Evolutionary conservation across 2,329 filamentous ascomycete species (phyloP).

Genomic region (Penicillium sp.): DNA sequence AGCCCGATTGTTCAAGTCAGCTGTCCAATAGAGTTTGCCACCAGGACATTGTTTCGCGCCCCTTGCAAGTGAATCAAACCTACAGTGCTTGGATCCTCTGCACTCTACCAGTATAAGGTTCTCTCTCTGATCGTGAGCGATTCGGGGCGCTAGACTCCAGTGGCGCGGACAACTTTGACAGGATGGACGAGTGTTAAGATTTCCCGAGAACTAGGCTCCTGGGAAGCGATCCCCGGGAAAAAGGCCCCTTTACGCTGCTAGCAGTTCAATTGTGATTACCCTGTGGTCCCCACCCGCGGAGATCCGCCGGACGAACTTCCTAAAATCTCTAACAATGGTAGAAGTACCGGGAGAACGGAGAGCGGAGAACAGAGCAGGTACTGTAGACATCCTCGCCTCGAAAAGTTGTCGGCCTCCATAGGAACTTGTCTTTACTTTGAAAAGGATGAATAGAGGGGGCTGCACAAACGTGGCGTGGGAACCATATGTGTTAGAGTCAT

Average conservation of each 20-base stretch:
- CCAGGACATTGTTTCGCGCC: conserved; percentile 4
- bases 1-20: conserved; percentile 2
- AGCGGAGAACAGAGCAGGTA: not conserved
- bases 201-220: conserved; percentile 8
- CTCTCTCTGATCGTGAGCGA: conserved; percentile 6
- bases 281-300: not conserved
- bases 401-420: not conserved
- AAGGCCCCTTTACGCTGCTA: not conserved
- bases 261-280: not conserved
- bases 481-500: not conserved
- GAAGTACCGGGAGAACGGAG: not conserved
- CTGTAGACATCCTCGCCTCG: not conserved
- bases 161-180: not conserved
- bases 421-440: not conserved
- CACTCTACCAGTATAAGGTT: not conserved
- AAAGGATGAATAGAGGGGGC: not conserved
- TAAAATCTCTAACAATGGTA: not conserved
- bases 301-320: conserved; percentile 7
- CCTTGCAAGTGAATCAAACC: conserved; percentile 12
- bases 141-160: not conserved
- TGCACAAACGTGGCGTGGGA: not conserved
- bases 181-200: not conserved
- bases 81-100: not conserved
- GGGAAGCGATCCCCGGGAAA: conserved; percentile 9
- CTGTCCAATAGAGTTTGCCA: conserved; percentile 9